These are phyloP conservation scores for Saccharomycopsis fermentans DNA, from an alignment of 805 yeast genomes.

Conservation along the genomic window DNA sequence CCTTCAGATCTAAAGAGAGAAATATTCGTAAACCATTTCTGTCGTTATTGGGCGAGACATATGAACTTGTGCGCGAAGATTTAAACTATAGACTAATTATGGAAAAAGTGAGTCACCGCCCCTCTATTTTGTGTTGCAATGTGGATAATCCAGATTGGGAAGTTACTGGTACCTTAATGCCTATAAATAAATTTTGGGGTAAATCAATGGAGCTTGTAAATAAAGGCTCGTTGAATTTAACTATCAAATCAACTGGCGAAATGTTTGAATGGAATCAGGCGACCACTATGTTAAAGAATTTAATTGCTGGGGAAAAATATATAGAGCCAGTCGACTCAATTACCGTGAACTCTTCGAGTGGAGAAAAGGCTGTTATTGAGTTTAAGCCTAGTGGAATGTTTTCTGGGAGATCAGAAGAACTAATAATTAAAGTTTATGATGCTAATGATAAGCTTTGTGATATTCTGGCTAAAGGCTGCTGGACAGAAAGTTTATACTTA, in stretches of 20 bases:
- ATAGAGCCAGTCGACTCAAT: constrained; percentile 72
- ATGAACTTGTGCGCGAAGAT: constrained; percentile 79
- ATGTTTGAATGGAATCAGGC: constrained; percentile 74
- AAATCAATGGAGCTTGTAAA: constrained; percentile 78
- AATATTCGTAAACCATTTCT: constrained; percentile 85
- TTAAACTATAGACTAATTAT: constrained; percentile 60
- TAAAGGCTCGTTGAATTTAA: constrained; percentile 55
- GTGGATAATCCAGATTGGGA: constrained; percentile 71
- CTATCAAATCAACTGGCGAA: constrained; percentile 53
- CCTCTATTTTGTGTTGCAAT: constrained; percentile 73
- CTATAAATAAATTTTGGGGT: constrained; percentile 91
- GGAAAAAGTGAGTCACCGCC: constrained; percentile 85
- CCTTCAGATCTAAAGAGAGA: constrained; percentile 64
- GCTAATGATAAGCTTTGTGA: constrained; percentile 19
- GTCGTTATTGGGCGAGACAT: constrained; percentile 90
- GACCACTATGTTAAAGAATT: constrained; percentile 68
- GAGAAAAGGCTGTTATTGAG: constrained; percentile 56
- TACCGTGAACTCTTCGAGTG: constrained; percentile 57
- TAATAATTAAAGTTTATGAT: constrained; percentile 29
- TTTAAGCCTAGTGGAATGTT: constrained; percentile 82
- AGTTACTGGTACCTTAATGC: constrained; percentile 50
- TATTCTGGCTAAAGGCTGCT: constrained; percentile 46
- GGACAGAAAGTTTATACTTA: constrained; percentile 64
- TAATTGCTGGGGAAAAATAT: constrained; percentile 92
- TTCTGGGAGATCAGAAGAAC: constrained; percentile 70